Evolutionary conservation across 2,329 filamentous ascomycete genomes (phyloP).

Genomic region (Metarhizium anisopliae): DNA sequence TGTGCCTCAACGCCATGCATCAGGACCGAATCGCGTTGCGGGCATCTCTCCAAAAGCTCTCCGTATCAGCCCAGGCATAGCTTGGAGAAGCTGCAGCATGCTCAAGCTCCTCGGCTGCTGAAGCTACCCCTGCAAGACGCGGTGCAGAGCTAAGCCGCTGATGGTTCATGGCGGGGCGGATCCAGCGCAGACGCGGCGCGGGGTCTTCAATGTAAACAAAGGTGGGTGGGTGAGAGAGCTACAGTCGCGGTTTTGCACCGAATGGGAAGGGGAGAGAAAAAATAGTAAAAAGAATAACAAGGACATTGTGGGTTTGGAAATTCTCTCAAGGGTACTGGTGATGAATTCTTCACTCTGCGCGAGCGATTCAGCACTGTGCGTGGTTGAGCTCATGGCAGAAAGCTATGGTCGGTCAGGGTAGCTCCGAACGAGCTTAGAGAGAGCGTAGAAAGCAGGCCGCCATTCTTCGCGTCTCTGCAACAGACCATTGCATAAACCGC

Average conservation of each 20-base stretch:
- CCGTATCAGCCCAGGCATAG: slow-evolving; percentile 7
- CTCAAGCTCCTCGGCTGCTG: not conserved
- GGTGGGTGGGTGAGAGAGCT: slow-evolving; percentile 1
- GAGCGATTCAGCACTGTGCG: too few relatives aligned
- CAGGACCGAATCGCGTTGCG: too few relatives aligned
- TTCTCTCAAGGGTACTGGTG: too few relatives aligned
- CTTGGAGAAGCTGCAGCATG: slow-evolving; percentile 22
- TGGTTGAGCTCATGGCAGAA: too few relatives aligned
- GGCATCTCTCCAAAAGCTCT: too few relatives aligned
- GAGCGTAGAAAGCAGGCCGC: too few relatives aligned
- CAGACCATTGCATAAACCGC: not conserved
- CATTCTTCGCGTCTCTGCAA: too few relatives aligned
- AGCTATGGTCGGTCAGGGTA: too few relatives aligned
- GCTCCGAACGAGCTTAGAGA: too few relatives aligned
- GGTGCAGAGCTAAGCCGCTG: not conserved
- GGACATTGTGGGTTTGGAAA: not conserved
- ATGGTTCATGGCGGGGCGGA: not conserved
- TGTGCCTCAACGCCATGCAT: too few relatives aligned
- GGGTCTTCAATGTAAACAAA: slow-evolving; percentile 15
- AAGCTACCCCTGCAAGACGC: slow-evolving; percentile 1
- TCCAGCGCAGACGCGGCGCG: slow-evolving; percentile 7
- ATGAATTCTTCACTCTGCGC: too few relatives aligned
- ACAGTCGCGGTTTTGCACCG: slow-evolving; percentile 3
- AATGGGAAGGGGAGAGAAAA: not conserved
- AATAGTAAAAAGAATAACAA: not conserved